A percentile compares a stretch with the other conserved stretches of the same genome.
Evolutionary conservation across 1,284 basidiomycete species (phyloP).

Genomic region (Afroboletus lepidellus): DNA sequence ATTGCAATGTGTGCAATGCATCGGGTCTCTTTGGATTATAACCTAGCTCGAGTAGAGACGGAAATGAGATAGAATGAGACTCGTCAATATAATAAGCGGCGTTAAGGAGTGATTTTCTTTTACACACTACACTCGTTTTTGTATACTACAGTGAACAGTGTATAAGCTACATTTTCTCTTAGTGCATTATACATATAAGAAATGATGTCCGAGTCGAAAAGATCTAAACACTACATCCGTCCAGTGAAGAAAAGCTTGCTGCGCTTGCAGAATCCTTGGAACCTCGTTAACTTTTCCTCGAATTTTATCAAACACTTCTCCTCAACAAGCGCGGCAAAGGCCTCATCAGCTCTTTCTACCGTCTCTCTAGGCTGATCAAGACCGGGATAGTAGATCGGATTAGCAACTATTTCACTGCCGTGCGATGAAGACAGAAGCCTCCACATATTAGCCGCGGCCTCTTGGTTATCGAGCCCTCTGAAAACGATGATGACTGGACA

Average conservation of each 20-base stretch:
- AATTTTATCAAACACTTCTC: conserved; percentile 24
- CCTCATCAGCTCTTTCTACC: conserved; percentile 20
- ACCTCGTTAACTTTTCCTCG: conserved; percentile 21
- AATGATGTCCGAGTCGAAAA: too few relatives aligned
- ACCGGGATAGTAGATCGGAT: conserved; percentile 25
- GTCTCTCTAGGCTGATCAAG: conserved; percentile 10
- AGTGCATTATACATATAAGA: too few relatives aligned
- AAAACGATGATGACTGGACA: conserved; percentile 27
- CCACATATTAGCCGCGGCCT: conserved; percentile 20
- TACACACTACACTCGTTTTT: too few relatives aligned
- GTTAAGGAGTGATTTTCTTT: too few relatives aligned
- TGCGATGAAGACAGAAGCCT: conserved; percentile 12
- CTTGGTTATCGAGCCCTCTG: conserved; percentile 18
- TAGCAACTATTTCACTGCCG: conserved; percentile 15
- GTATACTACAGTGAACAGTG: too few relatives aligned
- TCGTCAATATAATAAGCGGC: too few relatives aligned
- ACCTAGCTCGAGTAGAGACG: too few relatives aligned
- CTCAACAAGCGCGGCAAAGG: conserved; percentile 20
- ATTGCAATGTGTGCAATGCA: too few relatives aligned
- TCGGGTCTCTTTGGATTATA: too few relatives aligned
- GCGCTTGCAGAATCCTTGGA: conserved; percentile 24
- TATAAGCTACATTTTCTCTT: too few relatives aligned
- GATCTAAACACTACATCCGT: conserved; percentile 12
- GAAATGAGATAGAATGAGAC: too few relatives aligned
- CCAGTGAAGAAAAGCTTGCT: conserved; percentile 20